Base-by-base conservation (phyloP, 1,284 basidiomycete genomes). In the Leccinum pachyderme region DNA sequence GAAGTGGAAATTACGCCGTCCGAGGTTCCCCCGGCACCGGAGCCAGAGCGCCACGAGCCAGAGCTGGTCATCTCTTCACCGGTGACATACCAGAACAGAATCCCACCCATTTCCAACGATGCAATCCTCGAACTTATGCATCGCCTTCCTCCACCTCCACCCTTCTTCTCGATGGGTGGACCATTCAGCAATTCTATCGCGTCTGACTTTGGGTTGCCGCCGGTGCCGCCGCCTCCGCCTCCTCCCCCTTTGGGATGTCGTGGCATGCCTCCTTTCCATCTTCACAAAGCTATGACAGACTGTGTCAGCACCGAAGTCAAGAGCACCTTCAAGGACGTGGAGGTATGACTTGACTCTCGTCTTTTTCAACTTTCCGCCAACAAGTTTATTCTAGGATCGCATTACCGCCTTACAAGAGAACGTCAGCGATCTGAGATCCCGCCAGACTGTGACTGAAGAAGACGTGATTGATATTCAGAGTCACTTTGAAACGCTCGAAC, bases 381-480 rank as follows among this genome's bases (percentile, higher is more conserved):
- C n/a, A 4, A 3, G 7, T 22, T 7, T 48, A 7, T 33, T 54
- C 12, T 35, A 69, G 68, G 68, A 64, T 13, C 68, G 59, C 24
- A 54, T 73, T n/a, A 39, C 57, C 7, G 7, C 46, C 7, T 54
- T 69, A 57, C 67, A 68, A 11, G 58, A 51, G 11, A 59, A 46
- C 1, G 39, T 72, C 27, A 27, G 25, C 22, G 56, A 55, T 31
- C 51, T 73, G 2, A 60, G 55, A 32, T 61, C 59, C 11, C 69
- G 69, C 25, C 69, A 72, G 45, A 37, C 52, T 0, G 53, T 56
- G 22, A 62, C 64, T 4, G 70, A 72, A 37, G 64, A 70, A 9
- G 72, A 76, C 39, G 68, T 81, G 41, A 71, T 76, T 44, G 75
- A 77, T n/a, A 70, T 76, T 31, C 64, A 78, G 27, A 67, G 68